Conservation (phyloP, 257 asterid genomes). For the Ilex aquifolium region DNA sequence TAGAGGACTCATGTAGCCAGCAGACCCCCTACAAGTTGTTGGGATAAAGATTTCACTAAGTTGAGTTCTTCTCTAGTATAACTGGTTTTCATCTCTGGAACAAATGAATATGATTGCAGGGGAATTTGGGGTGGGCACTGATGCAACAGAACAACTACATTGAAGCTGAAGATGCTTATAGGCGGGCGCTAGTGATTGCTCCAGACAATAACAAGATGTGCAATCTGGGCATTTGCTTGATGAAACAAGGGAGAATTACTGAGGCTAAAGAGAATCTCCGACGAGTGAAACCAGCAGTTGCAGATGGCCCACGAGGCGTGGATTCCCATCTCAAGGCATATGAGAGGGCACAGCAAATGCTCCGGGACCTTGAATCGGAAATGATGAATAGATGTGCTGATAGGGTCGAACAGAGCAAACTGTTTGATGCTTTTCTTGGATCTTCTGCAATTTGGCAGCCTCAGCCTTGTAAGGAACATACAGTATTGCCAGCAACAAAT, state of each 20-base stretch:
- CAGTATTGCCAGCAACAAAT: not conserved
- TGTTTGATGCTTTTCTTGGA: constrained; percentile 76
- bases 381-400: constrained; percentile 50
- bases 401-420: constrained; percentile 62
- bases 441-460: constrained; percentile 98
- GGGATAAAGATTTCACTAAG: too few relatives aligned
- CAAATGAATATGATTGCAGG: constrained; percentile 31
- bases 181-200: constrained; percentile 72
- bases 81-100: too few relatives aligned
- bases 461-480: constrained; percentile 76
- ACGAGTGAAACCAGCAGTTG: constrained; percentile 78
- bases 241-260: constrained; percentile 81
- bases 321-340: constrained; percentile 97
- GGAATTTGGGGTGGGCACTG: constrained; percentile 96
- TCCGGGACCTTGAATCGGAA: constrained; percentile 81
- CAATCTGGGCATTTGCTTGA: constrained; percentile 83
- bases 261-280: constrained; percentile 90
- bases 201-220: constrained; percentile 97
- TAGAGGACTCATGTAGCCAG: too few relatives aligned
- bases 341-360: constrained; percentile 95
- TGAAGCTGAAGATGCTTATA: constrained; percentile 87
- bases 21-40: too few relatives aligned
- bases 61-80: too few relatives aligned
- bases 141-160: constrained; percentile 91
- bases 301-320: constrained; percentile 86